Evolutionary conservation across 495 filamentous ascomycete genomes (phyloP), one percentile per base, ranked within the genome.

Genomic region (Lophiostoma macrostomum): DNA sequence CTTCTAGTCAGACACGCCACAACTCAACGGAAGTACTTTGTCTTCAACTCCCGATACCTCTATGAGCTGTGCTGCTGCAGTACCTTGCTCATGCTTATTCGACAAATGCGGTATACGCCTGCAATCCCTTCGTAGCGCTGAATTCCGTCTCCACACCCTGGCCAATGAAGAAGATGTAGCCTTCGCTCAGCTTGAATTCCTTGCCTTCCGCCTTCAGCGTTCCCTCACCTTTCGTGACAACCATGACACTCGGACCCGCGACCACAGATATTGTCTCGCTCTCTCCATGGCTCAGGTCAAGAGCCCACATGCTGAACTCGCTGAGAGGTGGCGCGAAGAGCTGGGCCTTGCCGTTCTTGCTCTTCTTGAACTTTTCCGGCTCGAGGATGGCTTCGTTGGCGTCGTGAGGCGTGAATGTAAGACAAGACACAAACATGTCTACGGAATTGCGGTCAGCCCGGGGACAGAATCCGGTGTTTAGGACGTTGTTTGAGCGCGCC

Each of bases 401-500:
- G 18, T 66, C 71, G 40, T 87, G 84, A 0, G 81, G 81, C 31
- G 71, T 65, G 56, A 88, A 88, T 0, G 75, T 83, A 3, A 90
- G 59, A 1, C 78, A 76, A 25, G 74, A 66, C 27, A 71, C 71
- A 67, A 90, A 90, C 8, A 81, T 51, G 23, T 86, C 80, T 34
- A 81, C 73, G 46, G 69, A 79, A 52, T 87, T 76, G 24, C 84
- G 73, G 20, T 85, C 77, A 0, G 79, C 72, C 0, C 72, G 73
- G 0, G 85, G 85, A 60, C 85, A 89, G 73, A 90, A 88, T 0
- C 87, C 86, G 3, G 77, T 78, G 54, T 86, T 87, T 11, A 90
- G 73, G 20, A 91, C 86, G 46, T 91, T 89, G 69, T 91, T 84
- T 27, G 78, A 84, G 18, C 87, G 80, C 2, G 86, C 87, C 87